Conservation (phyloP, 208 protist genomes). For the Trypanosoma melophagium region DNA sequence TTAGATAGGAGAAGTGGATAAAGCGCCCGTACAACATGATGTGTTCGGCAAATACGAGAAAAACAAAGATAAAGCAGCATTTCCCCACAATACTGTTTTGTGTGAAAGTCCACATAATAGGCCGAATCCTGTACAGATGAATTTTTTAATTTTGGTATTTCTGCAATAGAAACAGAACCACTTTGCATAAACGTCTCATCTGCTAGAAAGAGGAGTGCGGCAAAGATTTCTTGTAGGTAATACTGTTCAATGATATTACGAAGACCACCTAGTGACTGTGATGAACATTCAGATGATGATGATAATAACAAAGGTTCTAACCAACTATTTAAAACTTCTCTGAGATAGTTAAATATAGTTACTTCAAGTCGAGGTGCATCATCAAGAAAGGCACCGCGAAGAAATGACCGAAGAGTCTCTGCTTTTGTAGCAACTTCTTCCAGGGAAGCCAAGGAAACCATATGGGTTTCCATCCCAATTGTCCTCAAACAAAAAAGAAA, state of each 20-base stretch:
- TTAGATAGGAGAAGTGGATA: conserved; percentile 58
- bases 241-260: conserved; percentile 24
- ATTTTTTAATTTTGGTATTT: neutral
- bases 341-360: conserved; percentile 38
- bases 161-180: conserved; percentile 1
- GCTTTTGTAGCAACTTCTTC: conserved; percentile 35
- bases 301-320: neutral
- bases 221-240: conserved; percentile 62
- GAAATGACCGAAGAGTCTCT: conserved; percentile 34
- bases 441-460: conserved; percentile 32
- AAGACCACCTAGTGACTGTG: neutral
- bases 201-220: conserved; percentile 44
- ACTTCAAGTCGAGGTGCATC: conserved; percentile 56
- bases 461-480: neutral
- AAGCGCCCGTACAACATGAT: conserved; percentile 48
- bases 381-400: conserved; percentile 48
- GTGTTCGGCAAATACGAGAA: conserved; percentile 29
- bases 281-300: neutral
- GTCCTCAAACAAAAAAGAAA: neutral
- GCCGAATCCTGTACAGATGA: conserved; percentile 26
- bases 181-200: conserved; percentile 18
- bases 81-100: conserved; percentile 45
- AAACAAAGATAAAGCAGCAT: conserved; percentile 68
- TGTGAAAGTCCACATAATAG: conserved; percentile 55
- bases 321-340: conserved; percentile 24